Evolutionary conservation across 2,329 filamentous ascomycete genomes (phyloP).

Genomic region (Zymoseptoria ardabiliae): DNA sequence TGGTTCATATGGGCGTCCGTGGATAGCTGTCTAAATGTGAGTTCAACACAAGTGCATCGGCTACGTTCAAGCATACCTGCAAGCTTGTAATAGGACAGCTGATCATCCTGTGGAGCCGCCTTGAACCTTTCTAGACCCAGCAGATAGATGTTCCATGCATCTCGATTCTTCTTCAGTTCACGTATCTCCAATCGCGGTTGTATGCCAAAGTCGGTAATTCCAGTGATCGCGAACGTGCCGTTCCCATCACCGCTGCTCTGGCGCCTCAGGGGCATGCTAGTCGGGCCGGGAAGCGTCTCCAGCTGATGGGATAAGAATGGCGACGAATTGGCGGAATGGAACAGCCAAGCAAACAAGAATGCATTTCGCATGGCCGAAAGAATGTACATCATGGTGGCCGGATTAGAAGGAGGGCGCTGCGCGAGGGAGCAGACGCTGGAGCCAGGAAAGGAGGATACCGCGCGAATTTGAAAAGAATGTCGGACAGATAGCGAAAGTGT

Average conservation of each 20-base stretch:
- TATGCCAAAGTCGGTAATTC: constrained; percentile 25
- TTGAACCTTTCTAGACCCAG: constrained; percentile 66
- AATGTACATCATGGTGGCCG: background rate
- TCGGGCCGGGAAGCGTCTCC: background rate
- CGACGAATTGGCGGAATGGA: background rate
- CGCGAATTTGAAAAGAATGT: background rate
- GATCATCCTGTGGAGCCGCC: constrained; percentile 54
- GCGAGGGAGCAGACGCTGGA: background rate
- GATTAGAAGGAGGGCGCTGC: background rate
- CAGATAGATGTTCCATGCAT: constrained; percentile 70
- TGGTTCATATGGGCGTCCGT: constrained; percentile 60
- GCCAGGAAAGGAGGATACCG: background rate
- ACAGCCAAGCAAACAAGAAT: background rate
- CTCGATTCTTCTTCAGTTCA: constrained; percentile 53
- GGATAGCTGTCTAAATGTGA: constrained; percentile 55
- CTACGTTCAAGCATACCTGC: constrained; percentile 49
- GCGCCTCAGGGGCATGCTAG: background rate
- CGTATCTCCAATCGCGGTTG: constrained; percentile 58
- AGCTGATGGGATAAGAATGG: background rate
- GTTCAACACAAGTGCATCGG: background rate
- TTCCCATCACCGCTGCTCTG: background rate
- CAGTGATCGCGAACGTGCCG: constrained; percentile 23
- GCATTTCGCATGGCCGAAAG: background rate
- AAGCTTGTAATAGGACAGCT: constrained; percentile 70
- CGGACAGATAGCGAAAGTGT: background rate